Evolutionary conservation across 495 filamentous ascomycete species (phyloP), one percentile per base, ranked within the genome.

Genomic region (Talaromyces thailandensis): DNA sequence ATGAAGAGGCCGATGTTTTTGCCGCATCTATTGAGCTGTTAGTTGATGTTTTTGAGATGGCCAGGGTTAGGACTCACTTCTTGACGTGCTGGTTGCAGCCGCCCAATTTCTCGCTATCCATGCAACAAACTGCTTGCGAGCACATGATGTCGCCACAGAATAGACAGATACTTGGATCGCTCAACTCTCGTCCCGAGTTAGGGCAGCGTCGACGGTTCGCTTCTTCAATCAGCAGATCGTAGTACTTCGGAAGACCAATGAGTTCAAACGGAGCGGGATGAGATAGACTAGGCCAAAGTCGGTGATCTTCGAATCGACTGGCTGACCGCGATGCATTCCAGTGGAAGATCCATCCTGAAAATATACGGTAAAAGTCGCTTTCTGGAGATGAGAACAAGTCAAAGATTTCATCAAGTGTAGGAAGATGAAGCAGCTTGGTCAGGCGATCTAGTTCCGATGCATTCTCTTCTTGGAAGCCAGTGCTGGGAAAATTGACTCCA

Each of bases 101-200:
- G 56, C 95, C 94, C 63, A 88, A 78, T 63, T 84, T 79, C 62
- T 84, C 79, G 63, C 84, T 79, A 64, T 84, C 86, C 69, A 86
- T 83, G 71, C 94, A 99, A 75, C 94, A 99, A 28, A 92, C 86
- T 26, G 88, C 90, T 75, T 99, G 94, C 18, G 89, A 89, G 76
- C 94, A 99, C 72, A 96, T 93, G 32, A 99, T 88, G 8, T 93
- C 93, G 6, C 93, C 94, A 67, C 94, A 99, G 77, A 96, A 94
- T 14, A 99, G 82, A 69, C 94, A 99, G 50, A 99, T 83, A 63
- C 83, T 87, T 1, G 94, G 91, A 71, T 99, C 95, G 9, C 84
- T 86, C 26, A 98, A 73, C 62, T 96, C 92, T 71, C 93, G 94
- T 60, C 92, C 91, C 2, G 91, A 92, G 11, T 84, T 96, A 3